Evolutionary conservation across 768 basidiomycete species (phyloP).

Genomic region (Mrakia gelida): DNA sequence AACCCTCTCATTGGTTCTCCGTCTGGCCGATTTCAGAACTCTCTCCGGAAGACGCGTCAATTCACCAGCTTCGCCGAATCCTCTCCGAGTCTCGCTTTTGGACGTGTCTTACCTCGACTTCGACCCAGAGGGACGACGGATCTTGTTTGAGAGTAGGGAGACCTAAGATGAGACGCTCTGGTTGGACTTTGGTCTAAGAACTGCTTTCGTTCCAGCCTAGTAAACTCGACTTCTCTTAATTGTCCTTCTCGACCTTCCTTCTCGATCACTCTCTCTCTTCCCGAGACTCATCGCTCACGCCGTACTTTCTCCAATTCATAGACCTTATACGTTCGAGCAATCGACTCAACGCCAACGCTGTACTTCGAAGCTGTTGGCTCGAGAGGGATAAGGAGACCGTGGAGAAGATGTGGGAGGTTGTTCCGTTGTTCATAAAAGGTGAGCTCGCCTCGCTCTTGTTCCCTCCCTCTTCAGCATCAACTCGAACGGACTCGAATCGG

Average conservation of each 20-base stretch:
- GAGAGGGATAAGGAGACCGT: too few species aligned
- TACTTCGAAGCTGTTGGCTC: neutral
- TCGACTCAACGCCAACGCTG: neutral
- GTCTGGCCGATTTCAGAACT: too few species aligned
- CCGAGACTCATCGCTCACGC: neutral
- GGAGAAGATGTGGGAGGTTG: neutral
- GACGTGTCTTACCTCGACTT: neutral
- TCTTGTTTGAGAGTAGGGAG: neutral
- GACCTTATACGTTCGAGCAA: neutral
- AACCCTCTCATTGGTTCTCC: too few species aligned
- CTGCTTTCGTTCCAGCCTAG: neutral
- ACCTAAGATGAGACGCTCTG: neutral
- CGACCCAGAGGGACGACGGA: neutral
- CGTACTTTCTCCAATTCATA: neutral
- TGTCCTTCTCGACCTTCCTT: too few species aligned
- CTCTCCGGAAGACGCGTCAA: neutral
- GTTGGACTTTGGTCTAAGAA: neutral
- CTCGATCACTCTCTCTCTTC: neutral
- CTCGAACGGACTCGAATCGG: too few species aligned
- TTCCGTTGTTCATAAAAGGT: neutral
- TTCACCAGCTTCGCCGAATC: neutral
- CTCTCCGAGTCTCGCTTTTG: neutral
- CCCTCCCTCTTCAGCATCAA: too few species aligned
- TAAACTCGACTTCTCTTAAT: neutral
- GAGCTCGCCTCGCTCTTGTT: neutral